Evolutionary conservation across 2,329 filamentous ascomycete genomes (phyloP).

Genomic region (Fusarium agapanthi): DNA sequence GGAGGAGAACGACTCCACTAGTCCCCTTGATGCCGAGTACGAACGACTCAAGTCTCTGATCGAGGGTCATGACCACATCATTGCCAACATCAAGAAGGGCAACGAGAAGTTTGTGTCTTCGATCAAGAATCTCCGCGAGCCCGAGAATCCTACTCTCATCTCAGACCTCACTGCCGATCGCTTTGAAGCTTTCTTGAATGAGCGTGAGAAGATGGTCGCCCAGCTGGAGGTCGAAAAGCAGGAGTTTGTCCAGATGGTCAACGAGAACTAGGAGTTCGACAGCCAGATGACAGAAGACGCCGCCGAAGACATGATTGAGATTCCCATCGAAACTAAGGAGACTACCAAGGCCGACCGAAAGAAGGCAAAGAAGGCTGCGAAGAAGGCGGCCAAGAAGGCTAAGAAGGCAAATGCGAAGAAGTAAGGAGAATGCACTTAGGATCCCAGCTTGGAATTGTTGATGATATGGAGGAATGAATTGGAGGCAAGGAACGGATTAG

Average conservation of each 20-base stretch:
- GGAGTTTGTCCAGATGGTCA: neutral
- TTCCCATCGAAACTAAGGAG: neutral
- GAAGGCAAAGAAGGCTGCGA: neutral
- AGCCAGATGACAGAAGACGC: neutral
- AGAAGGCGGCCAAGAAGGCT: neutral
- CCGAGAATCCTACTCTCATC: neutral
- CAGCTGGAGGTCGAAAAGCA: neutral
- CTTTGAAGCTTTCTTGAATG: neutral
- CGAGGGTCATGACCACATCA: neutral
- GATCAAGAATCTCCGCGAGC: neutral
- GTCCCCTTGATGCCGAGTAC: neutral
- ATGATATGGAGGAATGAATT: too few relatives aligned
- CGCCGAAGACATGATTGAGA: neutral
- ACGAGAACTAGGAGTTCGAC: neutral
- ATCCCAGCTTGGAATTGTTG: accelerated
- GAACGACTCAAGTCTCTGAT: neutral
- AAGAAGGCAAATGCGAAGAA: neutral
- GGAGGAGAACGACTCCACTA: neutral
- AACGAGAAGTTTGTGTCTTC: neutral
- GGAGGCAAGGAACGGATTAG: neutral
- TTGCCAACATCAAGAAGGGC: neutral
- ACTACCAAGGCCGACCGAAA: neutral
- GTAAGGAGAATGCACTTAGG: neutral
- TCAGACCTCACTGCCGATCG: neutral
- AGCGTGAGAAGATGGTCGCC: neutral